phyloP scores from a whole-genome alignment of 73 alveolate species.

The Paramecium biaurelia region DNA sequence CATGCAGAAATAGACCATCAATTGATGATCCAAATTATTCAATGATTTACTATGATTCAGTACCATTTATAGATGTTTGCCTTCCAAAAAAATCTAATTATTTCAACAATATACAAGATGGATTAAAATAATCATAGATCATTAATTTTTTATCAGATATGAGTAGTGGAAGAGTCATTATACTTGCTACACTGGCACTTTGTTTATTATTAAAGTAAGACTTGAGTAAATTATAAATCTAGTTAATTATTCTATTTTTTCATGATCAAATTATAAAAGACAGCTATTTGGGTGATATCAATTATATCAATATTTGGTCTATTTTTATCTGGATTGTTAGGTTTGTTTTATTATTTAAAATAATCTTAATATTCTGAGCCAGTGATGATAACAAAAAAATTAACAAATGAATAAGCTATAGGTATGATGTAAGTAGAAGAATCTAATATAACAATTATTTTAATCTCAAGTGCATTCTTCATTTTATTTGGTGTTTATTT shows the following conservation, averaged over 20 bases:
- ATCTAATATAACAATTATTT: background rate
- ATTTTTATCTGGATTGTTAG: background rate
- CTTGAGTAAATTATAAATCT: background rate
- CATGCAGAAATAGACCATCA: conserved; percentile 16
- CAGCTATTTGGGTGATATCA: background rate
- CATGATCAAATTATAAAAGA: background rate
- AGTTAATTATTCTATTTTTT: background rate
- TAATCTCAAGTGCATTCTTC: background rate
- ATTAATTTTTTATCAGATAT: conserved; percentile 17
- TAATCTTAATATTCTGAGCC: background rate
- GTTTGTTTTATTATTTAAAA: background rate
- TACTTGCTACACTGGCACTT: background rate
- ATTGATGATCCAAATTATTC: background rate
- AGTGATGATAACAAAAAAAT: background rate
- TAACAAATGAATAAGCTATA: background rate
- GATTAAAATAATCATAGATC: background rate
- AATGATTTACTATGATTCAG: background rate
- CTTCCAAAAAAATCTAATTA: background rate
- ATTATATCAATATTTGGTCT: background rate
- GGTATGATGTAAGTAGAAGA: background rate
- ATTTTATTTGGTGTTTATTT: background rate
- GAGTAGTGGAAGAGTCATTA: background rate
- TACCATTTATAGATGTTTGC: background rate
- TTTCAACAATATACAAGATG: background rate
- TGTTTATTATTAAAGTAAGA: background rate